phyloP scores from a whole-genome alignment of 257 asterid genomes.

The Anisodus acutangulus region DNA sequence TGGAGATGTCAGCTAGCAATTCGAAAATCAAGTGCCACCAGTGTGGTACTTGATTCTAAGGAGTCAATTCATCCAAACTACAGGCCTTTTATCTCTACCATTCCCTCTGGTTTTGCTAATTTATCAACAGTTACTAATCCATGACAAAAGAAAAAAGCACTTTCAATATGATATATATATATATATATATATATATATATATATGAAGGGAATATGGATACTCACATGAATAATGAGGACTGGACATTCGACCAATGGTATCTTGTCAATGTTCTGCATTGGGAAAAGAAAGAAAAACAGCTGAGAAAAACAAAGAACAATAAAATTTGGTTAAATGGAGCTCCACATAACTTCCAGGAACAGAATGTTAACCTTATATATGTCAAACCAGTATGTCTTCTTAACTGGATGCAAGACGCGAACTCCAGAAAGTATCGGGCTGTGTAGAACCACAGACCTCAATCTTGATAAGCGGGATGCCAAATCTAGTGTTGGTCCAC shows the following conservation, averaged over 20 bases:
- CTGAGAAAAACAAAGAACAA: neutral
- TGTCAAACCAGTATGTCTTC: slow-evolving; percentile 39
- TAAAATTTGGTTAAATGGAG: neutral
- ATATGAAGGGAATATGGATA: slow-evolving; percentile 2
- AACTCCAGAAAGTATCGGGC: slow-evolving; percentile 38
- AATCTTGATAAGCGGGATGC: slow-evolving; percentile 37
- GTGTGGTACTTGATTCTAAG: neutral
- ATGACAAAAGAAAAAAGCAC: neutral
- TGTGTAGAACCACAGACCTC: slow-evolving; percentile 37
- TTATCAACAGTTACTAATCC: neutral
- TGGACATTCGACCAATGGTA: slow-evolving; percentile 35
- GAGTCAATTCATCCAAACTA: neutral
- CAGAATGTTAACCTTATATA: slow-evolving; percentile 32
- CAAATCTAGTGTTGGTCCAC: slow-evolving; percentile 39
- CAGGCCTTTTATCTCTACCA: neutral
- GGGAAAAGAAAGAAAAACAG: neutral
- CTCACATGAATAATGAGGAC: slow-evolving; percentile 39
- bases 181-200: slow-evolving; percentile 31
- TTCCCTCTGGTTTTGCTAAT: slow-evolving; percentile 7
- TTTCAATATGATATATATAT: neutral
- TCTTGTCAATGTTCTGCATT: slow-evolving; percentile 40
- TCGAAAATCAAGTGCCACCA: neutral
- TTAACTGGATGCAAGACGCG: slow-evolving; percentile 40
- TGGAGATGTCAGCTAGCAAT: slow-evolving; percentile 16
- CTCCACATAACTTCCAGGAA: neutral